phyloP scores from a whole-genome alignment of 441 rosid genomes.

The Biscutella laevigata region DNA sequence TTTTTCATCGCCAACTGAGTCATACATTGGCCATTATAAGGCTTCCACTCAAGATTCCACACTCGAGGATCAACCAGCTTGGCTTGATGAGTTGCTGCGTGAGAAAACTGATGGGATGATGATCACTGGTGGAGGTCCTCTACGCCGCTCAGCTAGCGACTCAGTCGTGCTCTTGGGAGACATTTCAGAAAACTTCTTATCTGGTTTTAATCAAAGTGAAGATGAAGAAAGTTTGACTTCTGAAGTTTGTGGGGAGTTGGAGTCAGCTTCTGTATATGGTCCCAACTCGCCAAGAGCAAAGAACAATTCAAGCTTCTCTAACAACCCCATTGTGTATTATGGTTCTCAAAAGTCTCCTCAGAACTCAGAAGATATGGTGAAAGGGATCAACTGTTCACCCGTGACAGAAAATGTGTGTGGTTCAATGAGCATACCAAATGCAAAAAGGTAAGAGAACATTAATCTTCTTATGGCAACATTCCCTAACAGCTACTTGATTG shows the following conservation, averaged over 20 bases:
- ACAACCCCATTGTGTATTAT: slow-evolving; percentile 48
- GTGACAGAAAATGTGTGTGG: slow-evolving; percentile 26
- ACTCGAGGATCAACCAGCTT: slow-evolving; percentile 48
- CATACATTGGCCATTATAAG: slow-evolving; percentile 32
- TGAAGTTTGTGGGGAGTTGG: slow-evolving; percentile 37
- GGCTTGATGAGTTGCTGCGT: slow-evolving; percentile 57
- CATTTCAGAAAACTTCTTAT: slow-evolving; percentile 27
- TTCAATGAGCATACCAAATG: slow-evolving; percentile 28
- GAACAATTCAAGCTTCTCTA: slow-evolving; percentile 36
- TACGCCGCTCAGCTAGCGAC: slow-evolving; percentile 62
- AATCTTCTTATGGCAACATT: background rate
- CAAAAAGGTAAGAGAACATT: slow-evolving; percentile 42
- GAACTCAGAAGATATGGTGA: slow-evolving; percentile 32
- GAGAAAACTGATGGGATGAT: slow-evolving; percentile 32
- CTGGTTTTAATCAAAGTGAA: slow-evolving; percentile 28
- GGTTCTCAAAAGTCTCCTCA: slow-evolving; percentile 39
- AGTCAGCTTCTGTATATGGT: slow-evolving; percentile 57
- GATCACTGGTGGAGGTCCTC: slow-evolving; percentile 33
- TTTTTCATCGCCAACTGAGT: slow-evolving; percentile 27
- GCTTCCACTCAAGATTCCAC: slow-evolving; percentile 41
- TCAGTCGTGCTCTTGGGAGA: slow-evolving; percentile 48
- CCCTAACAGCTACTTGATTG: background rate
- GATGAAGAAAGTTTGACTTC: slow-evolving; percentile 29
- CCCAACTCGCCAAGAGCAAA: slow-evolving; percentile 70
- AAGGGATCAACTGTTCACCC: slow-evolving; percentile 28